These are phyloP conservation scores for Fragaria ananassa DNA, from an alignment of 306 rosid genomes.

Conservation along the genomic window DNA sequence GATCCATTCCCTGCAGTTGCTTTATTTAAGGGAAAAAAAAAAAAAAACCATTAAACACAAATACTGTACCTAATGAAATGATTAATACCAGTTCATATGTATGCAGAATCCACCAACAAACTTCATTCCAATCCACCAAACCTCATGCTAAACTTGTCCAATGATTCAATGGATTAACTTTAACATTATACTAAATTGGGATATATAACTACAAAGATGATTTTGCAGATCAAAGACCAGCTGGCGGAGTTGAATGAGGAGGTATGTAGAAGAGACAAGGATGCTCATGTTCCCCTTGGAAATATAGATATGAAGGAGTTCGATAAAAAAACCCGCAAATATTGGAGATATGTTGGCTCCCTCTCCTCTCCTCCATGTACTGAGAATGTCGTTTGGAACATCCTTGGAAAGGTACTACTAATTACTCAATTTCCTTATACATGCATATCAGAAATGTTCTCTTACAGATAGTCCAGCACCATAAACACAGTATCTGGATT, in stretches of 20 bases:
- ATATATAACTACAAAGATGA: not conserved
- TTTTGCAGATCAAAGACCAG: slow-evolving; percentile 47
- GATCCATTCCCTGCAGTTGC: not conserved
- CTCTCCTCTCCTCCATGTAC: slow-evolving; percentile 86
- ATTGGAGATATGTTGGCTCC: slow-evolving; percentile 73
- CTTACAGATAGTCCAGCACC: not conserved
- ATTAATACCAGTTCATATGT: not conserved
- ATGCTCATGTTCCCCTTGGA: slow-evolving; percentile 47
- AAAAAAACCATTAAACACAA: not conserved
- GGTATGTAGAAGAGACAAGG: slow-evolving; percentile 18
- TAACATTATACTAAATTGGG: not conserved
- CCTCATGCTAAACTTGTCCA: not conserved
- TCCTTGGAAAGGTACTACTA: slow-evolving; percentile 56
- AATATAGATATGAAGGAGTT: slow-evolving; percentile 32
- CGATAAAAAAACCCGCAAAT: slow-evolving; percentile 36
- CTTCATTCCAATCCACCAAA: not conserved
- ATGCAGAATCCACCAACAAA: not conserved
- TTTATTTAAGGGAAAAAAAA: not conserved
- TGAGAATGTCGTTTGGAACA: slow-evolving; percentile 65
- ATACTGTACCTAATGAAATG: not conserved
- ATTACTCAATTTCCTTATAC: not conserved
- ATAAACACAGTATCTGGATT: not conserved
- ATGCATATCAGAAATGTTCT: not conserved
- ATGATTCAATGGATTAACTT: not conserved
- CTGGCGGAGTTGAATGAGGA: slow-evolving; percentile 41